Conservation (phyloP, 2,329 filamentous ascomycete genomes). For the Diplodia seriata region DNA sequence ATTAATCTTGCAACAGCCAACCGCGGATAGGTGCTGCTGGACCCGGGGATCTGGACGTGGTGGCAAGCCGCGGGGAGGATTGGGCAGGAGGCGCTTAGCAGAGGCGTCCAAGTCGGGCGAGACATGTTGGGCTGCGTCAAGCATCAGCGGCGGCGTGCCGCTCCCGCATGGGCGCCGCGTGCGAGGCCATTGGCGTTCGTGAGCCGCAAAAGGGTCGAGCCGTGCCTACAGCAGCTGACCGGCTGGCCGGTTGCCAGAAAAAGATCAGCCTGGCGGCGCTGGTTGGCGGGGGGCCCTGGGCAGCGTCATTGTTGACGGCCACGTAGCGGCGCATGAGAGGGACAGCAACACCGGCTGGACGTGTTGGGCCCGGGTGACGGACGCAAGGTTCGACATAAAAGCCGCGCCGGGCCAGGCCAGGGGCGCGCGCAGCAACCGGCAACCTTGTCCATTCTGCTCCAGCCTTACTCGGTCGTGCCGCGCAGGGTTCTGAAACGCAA, state of each 20-base stretch:
- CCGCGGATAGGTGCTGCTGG: neutral
- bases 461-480: constrained; percentile 16
- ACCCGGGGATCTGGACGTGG: constrained; percentile 14
- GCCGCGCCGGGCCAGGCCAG: neutral
- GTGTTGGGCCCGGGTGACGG: neutral
- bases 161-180: constrained; percentile 10
- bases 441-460: constrained; percentile 12
- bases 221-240: constrained; percentile 26
- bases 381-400: constrained; percentile 8
- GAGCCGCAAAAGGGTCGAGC: constrained; percentile 31
- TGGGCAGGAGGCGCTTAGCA: constrained; percentile 21
- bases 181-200: constrained; percentile 11
- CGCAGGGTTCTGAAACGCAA: constrained; percentile 28
- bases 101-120: constrained; percentile 14
- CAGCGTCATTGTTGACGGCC: constrained; percentile 24
- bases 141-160: constrained; percentile 28
- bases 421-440: neutral
- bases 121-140: constrained; percentile 31
- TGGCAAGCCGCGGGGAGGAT: constrained; percentile 15
- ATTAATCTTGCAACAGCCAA: neutral
- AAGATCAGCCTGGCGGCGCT: constrained; percentile 25
- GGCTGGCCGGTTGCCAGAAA: constrained; percentile 24
- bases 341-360: neutral
- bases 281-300: constrained; percentile 24
- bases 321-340: constrained; percentile 30